phyloP scores from a whole-genome alignment of 2,329 filamentous ascomycete species.

The Torrubiella hemipterigena region DNA sequence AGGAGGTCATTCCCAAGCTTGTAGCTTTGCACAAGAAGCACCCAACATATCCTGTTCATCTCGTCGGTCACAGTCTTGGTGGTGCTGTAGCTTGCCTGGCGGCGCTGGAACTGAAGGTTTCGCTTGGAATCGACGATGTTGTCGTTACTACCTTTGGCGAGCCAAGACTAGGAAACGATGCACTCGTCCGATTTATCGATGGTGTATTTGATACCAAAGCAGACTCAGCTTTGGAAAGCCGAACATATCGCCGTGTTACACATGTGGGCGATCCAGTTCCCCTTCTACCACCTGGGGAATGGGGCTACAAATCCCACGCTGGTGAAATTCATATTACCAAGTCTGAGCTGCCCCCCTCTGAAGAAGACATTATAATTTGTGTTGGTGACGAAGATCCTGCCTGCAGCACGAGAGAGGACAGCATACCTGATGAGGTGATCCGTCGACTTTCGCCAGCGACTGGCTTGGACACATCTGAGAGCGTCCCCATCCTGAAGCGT shows the following conservation, averaged over 20 bases:
- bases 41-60: conserved; percentile 59
- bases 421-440: conserved; percentile 15
- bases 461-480: too few species aligned
- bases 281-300: conserved; percentile 71
- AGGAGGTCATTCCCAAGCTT: conserved; percentile 56
- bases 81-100: conserved; percentile 86
- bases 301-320: conserved; percentile 76
- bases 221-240: conserved; percentile 18
- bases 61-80: conserved; percentile 86
- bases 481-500: conserved; percentile 20
- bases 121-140: conserved; percentile 63
- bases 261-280: conserved; percentile 83
- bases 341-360: conserved; percentile 51
- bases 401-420: conserved; percentile 56
- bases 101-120: conserved; percentile 61
- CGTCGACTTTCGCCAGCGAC: too few species aligned
- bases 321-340: conserved; percentile 83
- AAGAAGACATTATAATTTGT: conserved; percentile 60
- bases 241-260: conserved; percentile 64
- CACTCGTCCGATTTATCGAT: conserved; percentile 44
- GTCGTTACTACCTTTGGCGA: conserved; percentile 87
- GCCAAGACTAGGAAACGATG: conserved; percentile 53
- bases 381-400: conserved; percentile 55
- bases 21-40: conserved; percentile 45
- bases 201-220: conserved; percentile 32